phyloP scores from a whole-genome alignment of 75 land plant species.

The Larix kaempferi region DNA sequence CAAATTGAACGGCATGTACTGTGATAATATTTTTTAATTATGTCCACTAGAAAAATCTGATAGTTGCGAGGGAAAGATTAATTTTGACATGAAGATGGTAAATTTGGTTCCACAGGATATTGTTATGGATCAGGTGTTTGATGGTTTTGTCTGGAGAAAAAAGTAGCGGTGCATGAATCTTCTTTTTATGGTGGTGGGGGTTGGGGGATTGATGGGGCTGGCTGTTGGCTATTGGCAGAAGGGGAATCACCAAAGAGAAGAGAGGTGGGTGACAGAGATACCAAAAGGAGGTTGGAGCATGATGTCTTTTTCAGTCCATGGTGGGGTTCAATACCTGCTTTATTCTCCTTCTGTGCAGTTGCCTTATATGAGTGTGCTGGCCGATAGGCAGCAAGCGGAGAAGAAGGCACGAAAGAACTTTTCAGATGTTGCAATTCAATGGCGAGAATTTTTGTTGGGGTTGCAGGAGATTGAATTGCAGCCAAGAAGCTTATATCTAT shows the following conservation, averaged over 20 bases:
- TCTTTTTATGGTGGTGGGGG: no score
- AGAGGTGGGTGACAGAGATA: conserved; percentile 2
- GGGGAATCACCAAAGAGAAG: neutral
- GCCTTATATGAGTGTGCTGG: conserved; percentile 10
- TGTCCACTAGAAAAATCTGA: no score
- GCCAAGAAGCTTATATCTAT: neutral
- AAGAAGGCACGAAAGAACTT: neutral
- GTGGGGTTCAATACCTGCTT: conserved; percentile 7
- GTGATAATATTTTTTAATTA: no score
- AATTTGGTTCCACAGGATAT: no score
- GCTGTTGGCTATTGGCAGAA: conserved; percentile 12
- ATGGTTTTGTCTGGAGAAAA: no score
- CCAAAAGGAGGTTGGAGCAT: neutral
- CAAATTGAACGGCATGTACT: no score
- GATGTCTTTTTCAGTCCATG: neutral
- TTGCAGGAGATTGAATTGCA: neutral
- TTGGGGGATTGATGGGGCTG: conserved; percentile 3
- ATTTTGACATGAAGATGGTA: no score
- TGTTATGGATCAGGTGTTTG: no score
- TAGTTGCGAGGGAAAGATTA: no score
- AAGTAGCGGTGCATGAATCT: no score
- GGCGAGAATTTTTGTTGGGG: neutral
- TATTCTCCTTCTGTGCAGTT: neutral
- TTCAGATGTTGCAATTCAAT: neutral
- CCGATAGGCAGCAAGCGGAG: conserved; percentile 1